Conservation (phyloP, 176 grass and related monocot genomes). For the Pontederia paniculata region DNA sequence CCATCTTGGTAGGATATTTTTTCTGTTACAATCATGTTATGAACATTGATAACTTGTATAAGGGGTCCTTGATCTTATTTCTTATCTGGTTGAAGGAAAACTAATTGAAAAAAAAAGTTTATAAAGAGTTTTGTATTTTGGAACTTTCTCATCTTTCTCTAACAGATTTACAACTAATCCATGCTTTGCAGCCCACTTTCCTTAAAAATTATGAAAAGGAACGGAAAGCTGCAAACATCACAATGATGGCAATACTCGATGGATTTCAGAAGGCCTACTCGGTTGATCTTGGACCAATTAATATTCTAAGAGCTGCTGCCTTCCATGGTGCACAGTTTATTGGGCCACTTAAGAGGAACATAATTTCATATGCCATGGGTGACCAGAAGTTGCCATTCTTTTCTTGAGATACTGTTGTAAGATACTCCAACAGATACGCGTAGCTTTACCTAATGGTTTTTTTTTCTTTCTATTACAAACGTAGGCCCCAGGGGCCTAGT, state of each 20-base stretch:
- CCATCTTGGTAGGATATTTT: too few species aligned
- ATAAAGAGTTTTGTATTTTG: conserved; percentile 3
- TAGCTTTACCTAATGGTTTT: too few species aligned
- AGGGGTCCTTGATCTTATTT: too few species aligned
- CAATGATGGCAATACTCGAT: conserved; percentile 75
- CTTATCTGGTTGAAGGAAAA: too few species aligned
- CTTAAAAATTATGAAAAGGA: conserved; percentile 67
- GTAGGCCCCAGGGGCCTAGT: too few species aligned
- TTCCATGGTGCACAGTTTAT: conserved; percentile 86
- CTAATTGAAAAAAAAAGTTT: background rate
- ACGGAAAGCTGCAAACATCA: conserved; percentile 51
- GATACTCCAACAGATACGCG: too few species aligned
- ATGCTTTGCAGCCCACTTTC: conserved; percentile 38
- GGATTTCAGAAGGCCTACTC: conserved; percentile 88
- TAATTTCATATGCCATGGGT: conserved; percentile 85
- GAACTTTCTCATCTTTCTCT: background rate
- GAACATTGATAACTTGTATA: too few species aligned
- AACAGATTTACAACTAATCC: background rate
- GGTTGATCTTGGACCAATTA: conserved; percentile 73
- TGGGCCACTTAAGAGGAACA: conserved; percentile 58
- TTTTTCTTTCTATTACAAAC: too few species aligned
- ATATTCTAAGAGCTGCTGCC: conserved; percentile 55
- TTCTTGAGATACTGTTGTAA: too few species aligned
- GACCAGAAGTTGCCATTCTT: conserved; percentile 49
- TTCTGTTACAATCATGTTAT: too few species aligned